Base-by-base conservation (phyloP, 139 green algal species). In the Chlorella sp. region DNA sequence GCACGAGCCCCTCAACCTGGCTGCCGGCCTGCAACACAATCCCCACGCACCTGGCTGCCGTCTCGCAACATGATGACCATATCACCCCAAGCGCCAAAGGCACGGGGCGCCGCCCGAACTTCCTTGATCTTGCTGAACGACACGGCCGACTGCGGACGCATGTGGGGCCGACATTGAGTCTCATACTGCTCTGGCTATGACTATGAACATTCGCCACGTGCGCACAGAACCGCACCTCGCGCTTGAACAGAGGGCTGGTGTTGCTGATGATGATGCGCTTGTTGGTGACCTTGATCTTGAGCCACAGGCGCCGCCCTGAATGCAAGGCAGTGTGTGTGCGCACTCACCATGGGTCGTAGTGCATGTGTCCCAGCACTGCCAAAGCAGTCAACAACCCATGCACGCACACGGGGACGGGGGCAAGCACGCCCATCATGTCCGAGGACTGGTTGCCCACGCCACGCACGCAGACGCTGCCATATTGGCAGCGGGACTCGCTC, bases 251-350 rank as follows among this genome's bases (percentile, higher is more conserved):
- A 1, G 87, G 84, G 0, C 67, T 80, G 3, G 70, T 89, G 77
- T 88, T 89, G 24, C 32, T 76, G 49, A 91, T 79, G 1, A 79
- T 72, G 2, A 91, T 26, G 1, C 88, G 76, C 77, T 88, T 90
- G 81, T 92, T 85, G 5, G 88, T 93, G 75, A 93, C 90, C 20
- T 67, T 74, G 69, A 77, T 78, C 5, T 49, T 77, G 31, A 79
- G 49, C 77, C 72, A 79, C 3, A 76, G 23, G 29, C 67, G 69
- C 24, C 24, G 49, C 20, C 14, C 14, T 26, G 14, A 26, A 26
- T 59, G 14, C 49, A 26, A 26, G 14, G 20, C 49, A 14, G 49
- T 20, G 14, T 20, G 14, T 14, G 14, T 59, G 49, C 14, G 49
- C 14, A 59, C 14, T 20, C 14, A 26, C 20, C 14, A 59, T 59